phyloP scores from a whole-genome alignment of 2,329 filamentous ascomycete genomes.

The Zelopaecilomyces penicillatus region DNA sequence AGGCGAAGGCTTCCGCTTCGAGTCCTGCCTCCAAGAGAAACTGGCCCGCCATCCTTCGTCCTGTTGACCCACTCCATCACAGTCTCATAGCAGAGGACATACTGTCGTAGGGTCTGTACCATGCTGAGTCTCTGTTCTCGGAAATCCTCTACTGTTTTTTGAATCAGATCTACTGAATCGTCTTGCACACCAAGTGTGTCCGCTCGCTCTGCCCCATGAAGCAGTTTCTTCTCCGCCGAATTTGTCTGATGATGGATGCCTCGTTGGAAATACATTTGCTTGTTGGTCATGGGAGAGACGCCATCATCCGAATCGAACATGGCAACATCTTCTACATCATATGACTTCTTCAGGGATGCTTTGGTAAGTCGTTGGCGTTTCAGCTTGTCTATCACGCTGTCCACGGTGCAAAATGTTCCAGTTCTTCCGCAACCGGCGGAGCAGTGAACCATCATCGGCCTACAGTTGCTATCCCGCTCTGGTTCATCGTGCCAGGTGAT shows the following conservation, averaged over 20 bases:
- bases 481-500: slow-evolving; percentile 51
- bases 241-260: slow-evolving; percentile 9
- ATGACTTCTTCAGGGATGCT: slow-evolving; percentile 9
- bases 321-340: slow-evolving; percentile 31
- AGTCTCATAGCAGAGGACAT: slow-evolving; percentile 93
- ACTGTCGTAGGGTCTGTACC: slow-evolving; percentile 91
- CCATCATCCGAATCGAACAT: slow-evolving; percentile 31
- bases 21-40: slow-evolving; percentile 13
- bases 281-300: slow-evolving; percentile 20
- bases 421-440: slow-evolving; percentile 93
- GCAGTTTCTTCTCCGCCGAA: slow-evolving; percentile 3
- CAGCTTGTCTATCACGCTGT: slow-evolving; percentile 92
- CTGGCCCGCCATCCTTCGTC: slow-evolving; percentile 29
- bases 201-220: slow-evolving; percentile 9
- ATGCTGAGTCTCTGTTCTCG: slow-evolving; percentile 82
- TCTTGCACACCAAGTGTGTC: slow-evolving; percentile 60
- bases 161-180: slow-evolving; percentile 68
- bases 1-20: slow-evolving; percentile 26
- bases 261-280: slow-evolving; percentile 15
- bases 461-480: slow-evolving; percentile 39
- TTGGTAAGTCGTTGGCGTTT: slow-evolving; percentile 63
- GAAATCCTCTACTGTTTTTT: slow-evolving; percentile 85
- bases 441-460: slow-evolving; percentile 87
- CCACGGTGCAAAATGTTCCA: slow-evolving; percentile 92
- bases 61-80: slow-evolving; percentile 74